Conservation (phyloP, 2,329 filamentous ascomycete species). For the Fusarium algeriense region DNA sequence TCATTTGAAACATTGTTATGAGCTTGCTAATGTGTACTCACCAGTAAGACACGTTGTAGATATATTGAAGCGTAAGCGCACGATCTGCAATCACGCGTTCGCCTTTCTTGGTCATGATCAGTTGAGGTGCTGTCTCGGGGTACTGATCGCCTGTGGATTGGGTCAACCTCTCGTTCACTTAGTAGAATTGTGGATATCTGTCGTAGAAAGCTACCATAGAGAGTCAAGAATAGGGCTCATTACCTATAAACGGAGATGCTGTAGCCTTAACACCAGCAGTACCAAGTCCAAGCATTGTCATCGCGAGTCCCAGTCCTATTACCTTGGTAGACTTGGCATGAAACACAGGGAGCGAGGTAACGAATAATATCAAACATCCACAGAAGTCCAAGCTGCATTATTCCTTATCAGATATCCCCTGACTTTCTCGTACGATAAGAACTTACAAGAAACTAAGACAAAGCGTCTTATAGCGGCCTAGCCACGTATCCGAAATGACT, state of each 20-base stretch:
- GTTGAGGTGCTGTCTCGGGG: neutral
- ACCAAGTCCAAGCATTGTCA: neutral
- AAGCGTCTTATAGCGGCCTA: neutral
- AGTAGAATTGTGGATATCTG: neutral
- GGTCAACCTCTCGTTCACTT: neutral
- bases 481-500: neutral
- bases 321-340: neutral
- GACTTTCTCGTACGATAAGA: too few species aligned
- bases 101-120: neutral
- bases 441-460: constrained; percentile 2
- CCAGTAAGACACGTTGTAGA: constrained; percentile 2
- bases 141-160: neutral
- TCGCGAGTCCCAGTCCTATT: neutral
- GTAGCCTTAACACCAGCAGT: neutral
- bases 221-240: neutral
- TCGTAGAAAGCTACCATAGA: too few species aligned
- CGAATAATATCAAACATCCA: neutral
- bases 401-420: neutral
- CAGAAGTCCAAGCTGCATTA: neutral
- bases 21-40: neutral
- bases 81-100: neutral
- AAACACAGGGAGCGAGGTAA: neutral
- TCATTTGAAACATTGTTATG: too few species aligned
- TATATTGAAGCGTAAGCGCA: neutral
- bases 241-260: neutral